These are phyloP conservation scores for Termitomyces sp. DNA, from an alignment of 768 basidiomycete genomes.

Conservation along the genomic window DNA sequence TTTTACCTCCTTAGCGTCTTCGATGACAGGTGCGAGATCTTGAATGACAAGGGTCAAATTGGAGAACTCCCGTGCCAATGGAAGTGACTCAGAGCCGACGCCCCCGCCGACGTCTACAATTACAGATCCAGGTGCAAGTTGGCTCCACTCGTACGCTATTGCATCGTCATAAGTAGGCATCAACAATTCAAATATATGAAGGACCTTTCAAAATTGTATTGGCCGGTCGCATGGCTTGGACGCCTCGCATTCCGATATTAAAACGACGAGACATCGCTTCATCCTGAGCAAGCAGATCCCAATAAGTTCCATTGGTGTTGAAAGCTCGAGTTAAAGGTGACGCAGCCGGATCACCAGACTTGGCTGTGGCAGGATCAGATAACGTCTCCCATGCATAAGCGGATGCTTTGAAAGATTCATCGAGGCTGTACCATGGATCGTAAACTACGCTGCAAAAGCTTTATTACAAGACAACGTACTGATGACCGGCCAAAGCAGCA, in stretches of 20 bases:
- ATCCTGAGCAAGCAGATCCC: conserved; percentile 21
- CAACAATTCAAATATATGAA: not conserved
- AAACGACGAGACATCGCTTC: conserved; percentile 21
- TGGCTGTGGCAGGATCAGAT: conserved; percentile 20
- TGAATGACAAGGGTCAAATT: conserved; percentile 26
- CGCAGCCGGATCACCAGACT: conserved; percentile 20
- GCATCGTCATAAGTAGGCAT: not conserved
- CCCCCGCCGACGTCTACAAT: conserved; percentile 35
- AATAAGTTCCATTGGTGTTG: conserved; percentile 18
- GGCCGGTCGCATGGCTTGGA: conserved; percentile 19
- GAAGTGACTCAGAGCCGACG: conserved; percentile 25
- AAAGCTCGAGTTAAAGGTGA: conserved; percentile 23
- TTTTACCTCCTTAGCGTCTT: conserved; percentile 17
- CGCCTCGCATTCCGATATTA: conserved; percentile 25
- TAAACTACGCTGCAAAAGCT: not conserved
- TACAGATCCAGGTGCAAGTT: conserved; percentile 6
- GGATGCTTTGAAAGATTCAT: conserved; percentile 26
- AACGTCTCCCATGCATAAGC: conserved; percentile 29
- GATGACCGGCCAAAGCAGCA: conserved; percentile 20
- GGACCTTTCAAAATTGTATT: conserved; percentile 18
- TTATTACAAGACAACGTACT: conserved; percentile 11
- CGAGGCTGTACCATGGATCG: conserved; percentile 15
- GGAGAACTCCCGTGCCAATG: conserved; percentile 24
- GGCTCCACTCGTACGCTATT: conserved; percentile 6
- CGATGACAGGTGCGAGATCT: conserved; percentile 23